Conservation (phyloP, 2,329 filamentous ascomycete species). For the Ceratocystis alfenasii region DNA sequence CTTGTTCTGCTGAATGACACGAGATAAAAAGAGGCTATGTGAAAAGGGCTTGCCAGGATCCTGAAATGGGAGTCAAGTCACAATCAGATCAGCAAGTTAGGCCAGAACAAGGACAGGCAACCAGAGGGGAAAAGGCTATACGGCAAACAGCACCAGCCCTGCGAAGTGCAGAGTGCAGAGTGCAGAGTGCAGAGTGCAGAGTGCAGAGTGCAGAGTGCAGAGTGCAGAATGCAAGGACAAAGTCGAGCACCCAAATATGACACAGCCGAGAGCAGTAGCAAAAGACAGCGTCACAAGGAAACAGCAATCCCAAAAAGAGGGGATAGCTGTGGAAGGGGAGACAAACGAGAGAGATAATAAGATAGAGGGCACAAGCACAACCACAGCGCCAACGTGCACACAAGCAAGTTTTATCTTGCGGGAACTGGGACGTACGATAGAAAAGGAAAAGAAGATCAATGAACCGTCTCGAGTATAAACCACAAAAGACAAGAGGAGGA, state of each 20-base stretch:
- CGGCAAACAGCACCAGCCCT: background rate
- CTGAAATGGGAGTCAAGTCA: slow-evolving; percentile 5
- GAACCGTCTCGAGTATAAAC: background rate
- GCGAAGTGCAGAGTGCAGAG: background rate
- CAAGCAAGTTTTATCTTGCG: background rate
- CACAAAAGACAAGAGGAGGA: background rate
- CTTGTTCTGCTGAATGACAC: background rate
- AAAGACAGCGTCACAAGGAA: background rate
- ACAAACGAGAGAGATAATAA: background rate
- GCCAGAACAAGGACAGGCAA: background rate
- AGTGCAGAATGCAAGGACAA: background rate
- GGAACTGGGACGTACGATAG: background rate
- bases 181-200: background rate
- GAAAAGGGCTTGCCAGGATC: background rate
- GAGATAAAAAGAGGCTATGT: background rate
- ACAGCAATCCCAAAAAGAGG: background rate
- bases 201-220: background rate
- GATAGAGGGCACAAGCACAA: background rate
- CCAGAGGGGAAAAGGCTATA: background rate
- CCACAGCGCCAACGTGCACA: background rate
- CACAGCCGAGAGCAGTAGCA: background rate
- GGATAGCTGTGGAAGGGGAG: background rate
- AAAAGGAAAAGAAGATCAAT: background rate
- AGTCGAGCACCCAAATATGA: background rate
- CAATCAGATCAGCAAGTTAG: slow-evolving; percentile 7